phyloP scores from a whole-genome alignment of 129 eudicot species.

The sunflower (Helianthus annuus) region HanXRQr2.0-SUNRISE NC_035441.2:69863119-69863618 shows the following conservation, averaged over 20 bases:
- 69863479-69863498: not conserved
- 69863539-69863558: constrained; percentile 86
- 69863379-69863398: constrained; percentile 97
- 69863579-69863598: constrained; percentile 68
- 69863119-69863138: too few relatives aligned
- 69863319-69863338: constrained; percentile 78
- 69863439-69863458: not conserved
- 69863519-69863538: constrained; percentile 84
- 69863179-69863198: too few relatives aligned
- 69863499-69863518: constrained; percentile 77
- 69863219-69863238: too few relatives aligned
- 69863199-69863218: too few relatives aligned
- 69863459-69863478: not conserved
- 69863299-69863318: constrained; percentile 98
- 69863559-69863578: constrained; percentile 96
- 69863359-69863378: constrained; percentile 97
- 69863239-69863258: too few relatives aligned
- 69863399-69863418: constrained; percentile 98
- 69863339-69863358: constrained; percentile 89
- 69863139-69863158: too few relatives aligned
- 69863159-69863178: too few relatives aligned
- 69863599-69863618: constrained; percentile 10
- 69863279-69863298: too few relatives aligned
- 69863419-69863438: constrained; percentile 19
- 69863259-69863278: too few relatives aligned